These are phyloP conservation scores for Eucalyptus dawsonii DNA, from an alignment of 345 rosid genomes.

Conservation along the genomic window DNA sequence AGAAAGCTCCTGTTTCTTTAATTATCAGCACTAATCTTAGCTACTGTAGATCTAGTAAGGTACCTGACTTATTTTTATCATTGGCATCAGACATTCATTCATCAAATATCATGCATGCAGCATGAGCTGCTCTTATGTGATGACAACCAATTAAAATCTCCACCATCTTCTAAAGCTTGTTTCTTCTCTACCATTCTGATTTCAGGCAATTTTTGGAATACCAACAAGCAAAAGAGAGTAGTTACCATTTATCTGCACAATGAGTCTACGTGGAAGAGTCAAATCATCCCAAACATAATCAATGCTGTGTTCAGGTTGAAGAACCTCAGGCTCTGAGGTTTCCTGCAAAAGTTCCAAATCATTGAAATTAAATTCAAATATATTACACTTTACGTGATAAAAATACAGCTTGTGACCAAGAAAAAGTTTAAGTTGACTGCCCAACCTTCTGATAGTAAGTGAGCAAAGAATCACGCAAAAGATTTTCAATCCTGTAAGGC, in stretches of 20 bases:
- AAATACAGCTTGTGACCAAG: background rate
- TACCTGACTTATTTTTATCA: background rate
- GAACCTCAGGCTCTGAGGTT: conserved; percentile 69
- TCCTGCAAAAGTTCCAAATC: conserved; percentile 33
- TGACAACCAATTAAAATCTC: background rate
- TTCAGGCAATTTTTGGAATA: background rate
- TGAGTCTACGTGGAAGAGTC: conserved; percentile 76
- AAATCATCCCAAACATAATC: conserved; percentile 91
- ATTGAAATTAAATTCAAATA: background rate
- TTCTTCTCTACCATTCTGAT: background rate
- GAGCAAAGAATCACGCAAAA: conserved; percentile 43
- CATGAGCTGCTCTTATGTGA: background rate
- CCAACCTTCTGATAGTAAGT: conserved; percentile 90
- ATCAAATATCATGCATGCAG: background rate
- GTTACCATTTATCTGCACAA: conserved; percentile 67
- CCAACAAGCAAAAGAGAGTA: background rate
- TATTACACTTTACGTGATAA: background rate
- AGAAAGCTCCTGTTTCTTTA: background rate
- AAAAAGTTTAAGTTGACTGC: conserved; percentile 1
- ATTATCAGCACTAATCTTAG: background rate
- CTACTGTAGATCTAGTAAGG: background rate
- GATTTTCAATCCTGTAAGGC: conserved; percentile 88
- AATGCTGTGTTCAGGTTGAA: conserved; percentile 48
- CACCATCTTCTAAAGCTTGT: background rate
- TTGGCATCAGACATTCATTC: background rate